A percentile compares a stretch with the other conserved stretches of the same genome.
Conservation (phyloP, 208 protist genomes). For the Trypanosoma grayi region DNA sequence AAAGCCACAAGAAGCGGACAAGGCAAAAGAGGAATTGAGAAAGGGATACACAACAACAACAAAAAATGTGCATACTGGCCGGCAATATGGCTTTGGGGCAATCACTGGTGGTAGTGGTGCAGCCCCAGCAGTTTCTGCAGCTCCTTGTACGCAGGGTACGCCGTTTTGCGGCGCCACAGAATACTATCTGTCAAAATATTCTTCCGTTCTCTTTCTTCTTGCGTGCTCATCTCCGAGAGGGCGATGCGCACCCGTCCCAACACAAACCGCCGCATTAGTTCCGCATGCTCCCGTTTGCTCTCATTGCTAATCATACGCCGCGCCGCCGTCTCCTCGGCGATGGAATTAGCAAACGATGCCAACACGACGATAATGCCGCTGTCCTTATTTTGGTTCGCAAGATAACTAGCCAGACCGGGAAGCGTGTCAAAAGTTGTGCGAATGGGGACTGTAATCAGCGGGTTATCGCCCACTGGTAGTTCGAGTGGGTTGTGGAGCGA, state of each 20-base stretch:
- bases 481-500: not conserved
- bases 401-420: slow-evolving; percentile 9
- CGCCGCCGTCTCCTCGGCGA: slow-evolving; percentile 9
- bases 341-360: slow-evolving; percentile 11
- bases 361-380: slow-evolving; percentile 5
- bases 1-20: not conserved
- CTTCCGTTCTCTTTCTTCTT: slow-evolving; percentile 17
- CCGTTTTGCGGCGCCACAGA: slow-evolving; percentile 32
- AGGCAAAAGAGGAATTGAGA: not conserved
- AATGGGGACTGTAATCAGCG: slow-evolving; percentile 12
- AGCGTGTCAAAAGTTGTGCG: slow-evolving; percentile 14
- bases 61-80: not conserved
- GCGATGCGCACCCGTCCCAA: not conserved
- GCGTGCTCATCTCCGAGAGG: slow-evolving; percentile 2
- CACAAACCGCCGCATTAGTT: slow-evolving; percentile 9
- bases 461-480: not conserved
- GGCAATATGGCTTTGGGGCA: not conserved
- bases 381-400: slow-evolving; percentile 10
- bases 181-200: slow-evolving; percentile 39
- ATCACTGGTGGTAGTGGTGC: slow-evolving; percentile 5
- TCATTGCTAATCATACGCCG: slow-evolving; percentile 1
- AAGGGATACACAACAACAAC: not conserved
- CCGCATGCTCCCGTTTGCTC: not conserved
- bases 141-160: slow-evolving; percentile 15
- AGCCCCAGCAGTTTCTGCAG: slow-evolving; percentile 19